These are phyloP conservation scores for Diaporthe vexans DNA, from an alignment of 2,329 filamentous ascomycete species.

Conservation along the genomic window DNA sequence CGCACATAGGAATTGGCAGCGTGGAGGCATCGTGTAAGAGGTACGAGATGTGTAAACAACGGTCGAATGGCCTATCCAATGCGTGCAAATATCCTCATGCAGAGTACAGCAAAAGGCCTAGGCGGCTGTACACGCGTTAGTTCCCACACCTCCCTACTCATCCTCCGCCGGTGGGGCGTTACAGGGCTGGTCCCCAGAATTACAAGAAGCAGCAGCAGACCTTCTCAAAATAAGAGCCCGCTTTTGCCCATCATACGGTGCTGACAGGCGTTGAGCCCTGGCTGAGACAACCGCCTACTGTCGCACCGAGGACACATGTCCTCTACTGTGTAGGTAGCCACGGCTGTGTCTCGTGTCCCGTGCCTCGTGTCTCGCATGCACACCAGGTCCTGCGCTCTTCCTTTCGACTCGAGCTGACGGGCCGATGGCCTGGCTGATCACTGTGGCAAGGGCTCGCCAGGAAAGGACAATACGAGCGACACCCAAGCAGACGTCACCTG, in stretches of 20 bases:
- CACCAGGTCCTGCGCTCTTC: neutral
- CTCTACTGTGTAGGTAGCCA: neutral
- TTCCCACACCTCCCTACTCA: conserved; percentile 11
- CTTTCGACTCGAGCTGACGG: no score
- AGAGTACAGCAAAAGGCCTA: no score
- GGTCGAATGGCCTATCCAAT: no score
- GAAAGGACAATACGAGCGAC: no score
- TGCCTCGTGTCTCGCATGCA: conserved; percentile 12
- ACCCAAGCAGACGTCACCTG: neutral
- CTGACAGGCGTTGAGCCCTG: conserved; percentile 17
- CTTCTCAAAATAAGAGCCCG: neutral
- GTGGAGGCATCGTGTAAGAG: no score
- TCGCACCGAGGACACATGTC: conserved; percentile 20
- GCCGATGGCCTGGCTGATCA: no score
- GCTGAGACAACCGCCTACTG: conserved; percentile 21
- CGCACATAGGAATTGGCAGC: no score
- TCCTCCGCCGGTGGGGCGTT: conserved; percentile 5
- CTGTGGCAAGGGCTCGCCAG: no score
- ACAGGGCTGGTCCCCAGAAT: conserved; percentile 10
- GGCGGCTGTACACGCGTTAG: conserved; percentile 7
- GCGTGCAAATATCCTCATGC: no score
- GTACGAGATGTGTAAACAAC: no score
- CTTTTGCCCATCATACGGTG: conserved; percentile 6
- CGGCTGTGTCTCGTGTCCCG: conserved; percentile 6
- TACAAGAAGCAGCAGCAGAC: neutral